Base-by-base conservation (phyloP, 2,329 filamentous ascomycete species). In the Penicillium sp. region DNA sequence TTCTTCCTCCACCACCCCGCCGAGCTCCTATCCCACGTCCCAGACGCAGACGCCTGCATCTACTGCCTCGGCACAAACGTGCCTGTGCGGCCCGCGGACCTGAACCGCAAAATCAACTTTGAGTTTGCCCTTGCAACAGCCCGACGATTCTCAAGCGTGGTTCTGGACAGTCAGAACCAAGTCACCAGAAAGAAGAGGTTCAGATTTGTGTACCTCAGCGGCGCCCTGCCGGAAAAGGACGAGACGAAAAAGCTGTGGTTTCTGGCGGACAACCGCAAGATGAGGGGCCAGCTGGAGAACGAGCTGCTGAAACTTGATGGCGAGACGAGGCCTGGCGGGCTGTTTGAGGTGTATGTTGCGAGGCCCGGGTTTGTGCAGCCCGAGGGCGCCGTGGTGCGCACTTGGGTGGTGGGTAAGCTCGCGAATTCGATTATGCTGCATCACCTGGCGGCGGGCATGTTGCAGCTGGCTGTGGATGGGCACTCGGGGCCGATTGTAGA, bases 1-100 rank as follows among this genome's bases (percentile, higher is more conserved):
- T 43, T 43, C 40, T 86, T 85, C 67, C 71, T 75, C 6, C 63
- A 69, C 1, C 85, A 81, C 62, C 75, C 82, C 1, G 69, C 74
- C 0, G 68, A 77, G 12, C 64, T 80, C 20, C 57, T 81, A 9
- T 52, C 66, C 12, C 66, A 74, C 21, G 65, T 80, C 5, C 66
- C 69, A 56, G 75, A 72, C 23, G 74, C 76, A 5, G 72, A 77
- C 55, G 76, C 71, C 7, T 79, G 77, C 63, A 75, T 80, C 21
- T 81, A 77, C 77, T 73, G n/a, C 21, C 28, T 24, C n/a, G 40
- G 24, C 24, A 53, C 24, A 5, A 53, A 53, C 24, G 38, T 50
- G 40, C 18, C 24, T 14, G 35, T 33, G 21, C 24, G 9, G n/a
- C 51, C 38, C 35, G 51, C 63, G 3, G 62, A 62, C 20, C 55